Evolutionary conservation across 2,329 filamentous ascomycete species (phyloP).

Genomic region (Aspergillus aculeatus): DNA sequence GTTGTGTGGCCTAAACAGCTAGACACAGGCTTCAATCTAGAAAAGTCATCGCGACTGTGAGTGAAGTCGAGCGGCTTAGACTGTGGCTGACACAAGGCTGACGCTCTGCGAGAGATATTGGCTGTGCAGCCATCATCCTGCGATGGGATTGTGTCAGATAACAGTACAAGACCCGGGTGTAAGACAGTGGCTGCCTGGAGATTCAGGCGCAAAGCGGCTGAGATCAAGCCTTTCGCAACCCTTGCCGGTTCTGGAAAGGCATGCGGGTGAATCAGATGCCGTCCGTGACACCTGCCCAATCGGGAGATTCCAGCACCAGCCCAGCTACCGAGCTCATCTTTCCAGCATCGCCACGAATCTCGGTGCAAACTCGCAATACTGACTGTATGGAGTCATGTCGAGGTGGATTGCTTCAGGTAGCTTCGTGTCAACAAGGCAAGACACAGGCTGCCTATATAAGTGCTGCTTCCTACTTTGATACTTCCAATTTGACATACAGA

Average conservation of each 20-base stretch:
- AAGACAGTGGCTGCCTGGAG: neutral
- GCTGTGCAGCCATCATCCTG: too few species aligned
- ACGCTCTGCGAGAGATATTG: too few species aligned
- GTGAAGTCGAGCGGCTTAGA: too few species aligned
- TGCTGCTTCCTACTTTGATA: neutral
- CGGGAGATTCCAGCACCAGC: neutral
- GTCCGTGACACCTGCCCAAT: neutral
- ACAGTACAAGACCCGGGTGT: neutral
- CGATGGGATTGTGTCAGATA: too few species aligned
- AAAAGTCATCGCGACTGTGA: too few species aligned
- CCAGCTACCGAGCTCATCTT: too few species aligned
- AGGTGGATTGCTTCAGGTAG: neutral
- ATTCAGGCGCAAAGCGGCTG: neutral
- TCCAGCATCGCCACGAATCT: neutral
- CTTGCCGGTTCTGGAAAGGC: slow-evolving; percentile 1
- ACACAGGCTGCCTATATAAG: neutral
- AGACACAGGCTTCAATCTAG: too few species aligned
- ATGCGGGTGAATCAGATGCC: neutral
- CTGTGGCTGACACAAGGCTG: too few species aligned
- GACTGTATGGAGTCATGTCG: neutral
- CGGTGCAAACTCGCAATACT: neutral
- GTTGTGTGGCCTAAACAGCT: too few species aligned
- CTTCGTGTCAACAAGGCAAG: neutral
- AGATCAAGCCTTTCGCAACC: neutral
- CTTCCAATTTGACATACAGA: neutral